phyloP scores from a whole-genome alignment of 257 asterid species.

The Jaltomata sinuosa region DNA sequence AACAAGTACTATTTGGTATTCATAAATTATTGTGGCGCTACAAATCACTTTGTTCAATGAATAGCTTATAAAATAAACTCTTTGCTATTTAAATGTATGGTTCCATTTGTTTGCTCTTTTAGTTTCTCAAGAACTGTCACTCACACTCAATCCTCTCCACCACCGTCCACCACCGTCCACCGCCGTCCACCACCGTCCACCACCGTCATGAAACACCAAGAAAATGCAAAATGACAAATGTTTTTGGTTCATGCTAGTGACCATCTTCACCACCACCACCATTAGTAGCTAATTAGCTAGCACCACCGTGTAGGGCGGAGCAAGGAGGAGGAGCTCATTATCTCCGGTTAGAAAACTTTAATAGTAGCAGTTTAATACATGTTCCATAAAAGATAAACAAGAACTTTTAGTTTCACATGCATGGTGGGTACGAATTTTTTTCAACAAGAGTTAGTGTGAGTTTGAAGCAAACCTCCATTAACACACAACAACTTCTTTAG shows the following conservation, averaged over 20 bases:
- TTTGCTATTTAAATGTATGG: constrained; percentile 16
- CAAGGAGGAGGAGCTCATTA: constrained; percentile 5
- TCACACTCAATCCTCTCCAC: constrained; percentile 19
- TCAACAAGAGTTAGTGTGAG: constrained; percentile 24
- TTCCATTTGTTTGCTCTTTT: constrained; percentile 16
- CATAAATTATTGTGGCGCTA: constrained; percentile 24
- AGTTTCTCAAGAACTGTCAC: constrained; percentile 23
- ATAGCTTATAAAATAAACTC: background rate
- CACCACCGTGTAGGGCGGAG: constrained; percentile 38
- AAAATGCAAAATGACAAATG: background rate
- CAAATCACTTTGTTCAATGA: constrained; percentile 18
- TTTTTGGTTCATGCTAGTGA: background rate
- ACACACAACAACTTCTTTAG: background rate
- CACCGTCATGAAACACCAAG: background rate
- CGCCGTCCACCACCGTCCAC: background rate
- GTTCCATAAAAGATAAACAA: background rate
- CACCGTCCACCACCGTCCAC: background rate
- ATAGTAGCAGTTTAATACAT: background rate
- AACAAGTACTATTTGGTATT: background rate
- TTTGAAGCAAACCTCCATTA: constrained; percentile 25
- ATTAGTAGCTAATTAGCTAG: background rate
- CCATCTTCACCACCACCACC: constrained; percentile 1
- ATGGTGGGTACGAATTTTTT: constrained; percentile 15
- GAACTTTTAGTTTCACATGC: constrained; percentile 34
- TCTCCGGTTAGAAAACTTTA: constrained; percentile 17